Base-by-base conservation (phyloP, 1,284 basidiomycete species). In the Malassezia arunalokei region DNA sequence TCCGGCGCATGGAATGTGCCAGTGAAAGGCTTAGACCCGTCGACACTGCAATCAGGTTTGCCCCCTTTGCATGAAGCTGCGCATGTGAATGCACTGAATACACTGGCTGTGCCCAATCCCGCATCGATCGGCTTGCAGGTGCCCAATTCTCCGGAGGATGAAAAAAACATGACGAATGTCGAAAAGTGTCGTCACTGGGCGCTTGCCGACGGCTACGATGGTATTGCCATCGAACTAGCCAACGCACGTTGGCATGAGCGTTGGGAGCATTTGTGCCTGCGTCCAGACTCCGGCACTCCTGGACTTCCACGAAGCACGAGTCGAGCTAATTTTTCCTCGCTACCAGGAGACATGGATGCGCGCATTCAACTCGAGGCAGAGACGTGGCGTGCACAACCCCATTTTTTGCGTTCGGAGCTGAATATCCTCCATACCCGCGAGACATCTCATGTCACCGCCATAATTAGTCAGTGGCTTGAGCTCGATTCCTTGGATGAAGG, bases 391-490 rank as follows among this genome's bases (percentile, higher is more conserved):
- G 78, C 80, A 48, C 81, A 82, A 17, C 89, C 88, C 17, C 81
- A 78, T 29, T 91, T 95, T 74, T 74, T 80, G 65, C 77, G 80
- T 35, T 84, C 86, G 50, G 94, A 98, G 75, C 84, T 95, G 55
- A 94, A 87, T 54, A 79, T 96, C 43, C 86, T 85, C 8, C 78
- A 84, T 54, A 77, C 92, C 29, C 88, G 92, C 72, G 91, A 98
- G 72, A 83, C 86, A 1, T 83, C 86, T 54, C 79, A 79, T 32
- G 77, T 87, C 20, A 80, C 86, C 15, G 84, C 79, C 3, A 79
- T 94, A 65, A 79, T 85, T 8, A 88, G 89, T 12, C 86, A 87
- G 54, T 99, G 94, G 94, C 78, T 99, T 9, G 88, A 95, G 73
- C 79, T 98, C 38, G 94, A 99, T 75, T 84, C 88, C 9, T 77